Conservation (phyloP, 495 filamentous ascomycete genomes). For the Penicilliopsis zonata region DNA sequence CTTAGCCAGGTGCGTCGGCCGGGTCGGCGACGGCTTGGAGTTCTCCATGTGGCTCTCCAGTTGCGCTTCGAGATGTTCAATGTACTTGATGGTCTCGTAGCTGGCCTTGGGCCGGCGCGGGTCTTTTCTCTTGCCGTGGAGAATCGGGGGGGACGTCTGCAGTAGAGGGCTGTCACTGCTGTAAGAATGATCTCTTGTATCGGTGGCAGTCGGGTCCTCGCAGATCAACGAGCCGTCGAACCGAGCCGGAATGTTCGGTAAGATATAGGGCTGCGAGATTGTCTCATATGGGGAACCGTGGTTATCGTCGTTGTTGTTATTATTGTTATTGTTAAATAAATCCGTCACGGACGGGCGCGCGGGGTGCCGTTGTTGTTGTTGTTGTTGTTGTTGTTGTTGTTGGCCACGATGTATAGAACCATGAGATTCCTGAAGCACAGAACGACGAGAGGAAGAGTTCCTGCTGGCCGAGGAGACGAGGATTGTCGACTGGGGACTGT, state of each 20-base stretch:
- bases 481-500: neutral
- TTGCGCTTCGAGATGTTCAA: constrained; percentile 37
- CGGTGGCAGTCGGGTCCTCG: too few relatives aligned
- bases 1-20: constrained; percentile 23
- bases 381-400: neutral
- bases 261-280: too few relatives aligned
- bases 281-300: too few relatives aligned
- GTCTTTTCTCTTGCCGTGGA: neutral
- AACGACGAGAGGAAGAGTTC: too few relatives aligned
- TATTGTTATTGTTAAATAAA: neutral
- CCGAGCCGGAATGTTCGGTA: too few relatives aligned
- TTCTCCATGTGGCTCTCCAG: constrained; percentile 27
- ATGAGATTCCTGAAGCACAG: neutral
- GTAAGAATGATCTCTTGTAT: too few relatives aligned
- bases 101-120: constrained; percentile 5
- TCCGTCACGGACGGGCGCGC: neutral
- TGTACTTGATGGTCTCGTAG: constrained; percentile 25
- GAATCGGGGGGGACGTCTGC: neutral
- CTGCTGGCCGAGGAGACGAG: too few relatives aligned
- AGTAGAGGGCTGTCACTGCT: too few relatives aligned
- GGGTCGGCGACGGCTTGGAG: constrained; percentile 19
- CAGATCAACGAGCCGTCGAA: neutral
- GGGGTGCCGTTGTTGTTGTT: neutral
- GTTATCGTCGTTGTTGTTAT: neutral
- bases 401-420: neutral